Percentiles rank a stretch among this genome's conserved stretches.
Conservation (phyloP, 163 green algal species). For the Scenedesmus sp. region DNA sequence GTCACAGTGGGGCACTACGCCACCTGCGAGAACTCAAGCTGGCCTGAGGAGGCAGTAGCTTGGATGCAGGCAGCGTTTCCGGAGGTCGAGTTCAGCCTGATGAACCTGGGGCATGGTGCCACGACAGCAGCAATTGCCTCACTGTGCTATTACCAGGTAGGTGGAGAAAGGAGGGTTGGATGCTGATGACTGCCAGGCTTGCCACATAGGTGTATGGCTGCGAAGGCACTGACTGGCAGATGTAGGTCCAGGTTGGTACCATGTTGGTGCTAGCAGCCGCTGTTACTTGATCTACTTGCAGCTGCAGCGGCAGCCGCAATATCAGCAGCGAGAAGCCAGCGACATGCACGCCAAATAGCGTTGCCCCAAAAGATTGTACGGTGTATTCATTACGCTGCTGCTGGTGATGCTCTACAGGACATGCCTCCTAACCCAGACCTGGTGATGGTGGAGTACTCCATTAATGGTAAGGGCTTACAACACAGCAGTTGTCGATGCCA, state of each 20-base stretch:
- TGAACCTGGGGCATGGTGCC: background rate
- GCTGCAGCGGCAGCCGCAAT: background rate
- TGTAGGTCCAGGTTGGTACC: too few species aligned
- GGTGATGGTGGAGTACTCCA: slow-evolving; percentile 2
- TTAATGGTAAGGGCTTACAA: background rate
- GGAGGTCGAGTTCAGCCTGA: background rate
- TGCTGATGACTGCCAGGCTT: too few species aligned
- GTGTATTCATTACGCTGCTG: too few species aligned
- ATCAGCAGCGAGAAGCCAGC: too few species aligned
- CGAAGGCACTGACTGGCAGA: background rate
- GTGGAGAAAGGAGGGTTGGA: too few species aligned
- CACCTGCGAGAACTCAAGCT: background rate
- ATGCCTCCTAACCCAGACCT: background rate
- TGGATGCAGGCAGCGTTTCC: slow-evolving; percentile 1
- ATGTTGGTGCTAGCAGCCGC: too few species aligned
- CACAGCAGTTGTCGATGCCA: background rate
- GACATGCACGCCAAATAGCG: too few species aligned
- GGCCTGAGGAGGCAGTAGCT: background rate
- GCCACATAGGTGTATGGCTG: background rate
- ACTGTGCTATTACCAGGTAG: background rate
- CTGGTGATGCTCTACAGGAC: background rate
- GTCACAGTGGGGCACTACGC: background rate
- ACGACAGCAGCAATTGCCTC: background rate
- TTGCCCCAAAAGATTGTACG: too few species aligned
- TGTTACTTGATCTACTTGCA: background rate